Evolutionary conservation across 2,329 filamentous ascomycete species (phyloP), one percentile per base, ranked within the genome.

Genomic region (Clarireedia homoeocarpa): DNA sequence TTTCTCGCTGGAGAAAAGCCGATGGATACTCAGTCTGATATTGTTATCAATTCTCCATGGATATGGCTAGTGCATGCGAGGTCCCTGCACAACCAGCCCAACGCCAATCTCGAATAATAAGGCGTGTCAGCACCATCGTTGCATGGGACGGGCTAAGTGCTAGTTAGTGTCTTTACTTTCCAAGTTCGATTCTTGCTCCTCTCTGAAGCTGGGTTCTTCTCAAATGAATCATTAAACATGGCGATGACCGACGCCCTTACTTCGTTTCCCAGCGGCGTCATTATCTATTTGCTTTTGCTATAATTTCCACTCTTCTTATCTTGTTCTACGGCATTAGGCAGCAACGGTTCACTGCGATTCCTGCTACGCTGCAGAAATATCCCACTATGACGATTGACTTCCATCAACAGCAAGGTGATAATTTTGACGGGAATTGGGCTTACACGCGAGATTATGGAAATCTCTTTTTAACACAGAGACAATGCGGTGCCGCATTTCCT

Each of bases 401-500:
- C 20, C 45, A 49, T 3, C 52, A 17, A 4, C 17, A 54, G 5
- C 6, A 23, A 1, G 24, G 34, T 49, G 44, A 34, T 5, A 20
- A 34, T 4, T 54, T 54, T 42, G 26, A 54, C n/a, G 52, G 52
- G 3, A 54, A 23, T 17, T 54, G 45, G 45, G 42, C 49, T 26
- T 54, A 49, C 5, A 54, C 44, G 24, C 40, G 52, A n/a, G 52
- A 49, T 49, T 40, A 42, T 49, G 23, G 52, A 6, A 54, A 49
- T 54, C n/a, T 38, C 27, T 52, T 39, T 24, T 38, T 60, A 17
- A 50, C 42, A 9, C 36, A 51, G 7, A 40, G 48, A 45, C 59
- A 61, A 48, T 61, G 58, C 40, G 45, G 45, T 30, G 17, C 38
- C 4, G 50, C 55, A 2, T 58, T 61, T 42, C 55, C 55, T 9